phyloP scores from a whole-genome alignment of 2,329 filamentous ascomycete genomes.

The Aspergillus udagawae region DNA sequence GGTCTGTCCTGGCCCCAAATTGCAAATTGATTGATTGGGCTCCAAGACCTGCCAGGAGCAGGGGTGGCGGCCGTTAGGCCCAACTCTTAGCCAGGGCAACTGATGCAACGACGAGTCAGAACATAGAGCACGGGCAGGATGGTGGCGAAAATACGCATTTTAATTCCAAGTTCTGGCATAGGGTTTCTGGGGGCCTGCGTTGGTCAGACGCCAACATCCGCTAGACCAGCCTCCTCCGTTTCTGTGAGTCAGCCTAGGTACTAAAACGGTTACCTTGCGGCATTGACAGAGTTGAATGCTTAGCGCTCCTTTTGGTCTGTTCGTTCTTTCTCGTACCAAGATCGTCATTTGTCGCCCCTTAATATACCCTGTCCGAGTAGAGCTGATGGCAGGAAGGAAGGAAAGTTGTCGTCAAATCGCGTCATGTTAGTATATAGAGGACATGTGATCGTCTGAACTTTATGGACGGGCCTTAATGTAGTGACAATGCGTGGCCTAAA shows the following conservation, averaged over 20 bases:
- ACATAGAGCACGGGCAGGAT: not conserved
- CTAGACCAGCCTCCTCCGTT: not conserved
- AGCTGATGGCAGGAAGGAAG: not conserved
- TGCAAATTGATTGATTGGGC: not conserved
- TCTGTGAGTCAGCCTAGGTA: not conserved
- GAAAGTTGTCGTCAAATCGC: not conserved
- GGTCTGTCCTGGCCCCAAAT: not conserved
- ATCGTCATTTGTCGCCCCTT: not conserved
- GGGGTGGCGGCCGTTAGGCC: not conserved
- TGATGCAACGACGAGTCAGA: not conserved
- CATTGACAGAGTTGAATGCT: not conserved
- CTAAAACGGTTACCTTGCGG: not conserved
- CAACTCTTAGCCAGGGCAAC: not conserved
- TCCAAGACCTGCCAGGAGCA: not conserved
- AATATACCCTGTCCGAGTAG: not conserved
- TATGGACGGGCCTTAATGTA: not conserved
- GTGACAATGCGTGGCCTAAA: not conserved
- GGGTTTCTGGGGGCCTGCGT: not conserved
- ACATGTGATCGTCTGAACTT: not conserved
- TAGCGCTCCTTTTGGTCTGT: not conserved
- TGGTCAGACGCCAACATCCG: not conserved
- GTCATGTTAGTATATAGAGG: not conserved
- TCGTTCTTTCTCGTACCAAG: not conserved
- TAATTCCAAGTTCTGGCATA: not conserved
- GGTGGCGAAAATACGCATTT: not conserved